phyloP scores from a whole-genome alignment of 2,329 filamentous ascomycete species.

The Fusarium solani-melongenae region DNA sequence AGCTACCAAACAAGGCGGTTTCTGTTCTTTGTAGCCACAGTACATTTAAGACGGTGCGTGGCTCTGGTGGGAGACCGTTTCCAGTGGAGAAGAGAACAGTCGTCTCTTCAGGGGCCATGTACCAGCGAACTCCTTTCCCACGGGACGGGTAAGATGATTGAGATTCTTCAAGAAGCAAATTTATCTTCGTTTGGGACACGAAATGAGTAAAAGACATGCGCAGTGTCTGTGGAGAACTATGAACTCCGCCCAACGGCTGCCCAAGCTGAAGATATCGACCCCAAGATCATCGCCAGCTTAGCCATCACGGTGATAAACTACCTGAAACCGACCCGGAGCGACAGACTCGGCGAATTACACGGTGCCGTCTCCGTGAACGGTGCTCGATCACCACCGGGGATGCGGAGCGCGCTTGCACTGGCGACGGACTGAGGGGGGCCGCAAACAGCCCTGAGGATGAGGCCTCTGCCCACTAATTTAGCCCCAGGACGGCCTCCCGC shows the following conservation, averaged over 20 bases:
- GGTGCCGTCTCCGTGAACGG: too few species aligned
- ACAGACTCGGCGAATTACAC: background rate
- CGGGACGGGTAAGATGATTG: background rate
- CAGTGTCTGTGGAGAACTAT: background rate
- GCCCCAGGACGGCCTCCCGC: background rate
- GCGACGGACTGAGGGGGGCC: background rate
- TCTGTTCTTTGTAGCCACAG: background rate
- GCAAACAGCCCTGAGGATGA: background rate
- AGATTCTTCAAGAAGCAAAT: background rate
- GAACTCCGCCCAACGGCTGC: background rate
- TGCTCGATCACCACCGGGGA: background rate
- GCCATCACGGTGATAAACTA: background rate
- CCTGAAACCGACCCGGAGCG: background rate
- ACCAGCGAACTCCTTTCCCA: background rate
- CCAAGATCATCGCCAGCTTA: background rate
- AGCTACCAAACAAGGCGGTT: background rate
- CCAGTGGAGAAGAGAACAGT: background rate
- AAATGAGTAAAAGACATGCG: background rate
- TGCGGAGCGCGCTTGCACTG: background rate
- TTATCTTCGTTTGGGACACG: background rate
- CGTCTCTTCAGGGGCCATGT: background rate
- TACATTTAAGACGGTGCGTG: background rate
- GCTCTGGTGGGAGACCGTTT: background rate
- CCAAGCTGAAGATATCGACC: background rate
- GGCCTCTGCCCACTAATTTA: background rate